Percentiles rank a stretch among this genome's conserved stretches.
Conservation (phyloP, 2,329 filamentous ascomycete genomes). For the Ophidiomyces ophidiicola region DNA sequence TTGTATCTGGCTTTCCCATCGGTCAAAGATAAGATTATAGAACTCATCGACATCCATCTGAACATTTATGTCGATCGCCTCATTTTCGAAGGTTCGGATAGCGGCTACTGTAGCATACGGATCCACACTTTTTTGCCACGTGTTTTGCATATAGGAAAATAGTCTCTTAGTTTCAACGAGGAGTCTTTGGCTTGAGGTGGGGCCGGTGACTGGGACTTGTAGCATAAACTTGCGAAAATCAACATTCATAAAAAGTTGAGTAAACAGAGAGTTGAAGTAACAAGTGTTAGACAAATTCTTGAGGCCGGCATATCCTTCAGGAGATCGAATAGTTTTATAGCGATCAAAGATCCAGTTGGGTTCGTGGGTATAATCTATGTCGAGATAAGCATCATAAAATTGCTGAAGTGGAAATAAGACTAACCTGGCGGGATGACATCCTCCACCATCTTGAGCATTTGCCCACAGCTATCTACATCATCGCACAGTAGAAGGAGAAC, state of each 20-base stretch:
- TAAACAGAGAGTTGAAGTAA: slow-evolving; percentile 89
- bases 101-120: slow-evolving; percentile 59
- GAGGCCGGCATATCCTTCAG: slow-evolving; percentile 78
- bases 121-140: slow-evolving; percentile 59
- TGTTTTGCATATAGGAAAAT: slow-evolving; percentile 78
- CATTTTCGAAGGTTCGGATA: slow-evolving; percentile 72
- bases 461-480: slow-evolving; percentile 37
- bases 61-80: slow-evolving; percentile 68
- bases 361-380: slow-evolving; percentile 49
- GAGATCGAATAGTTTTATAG: slow-evolving; percentile 55
- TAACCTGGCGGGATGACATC: slow-evolving; percentile 41
- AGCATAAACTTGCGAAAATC: slow-evolving; percentile 79
- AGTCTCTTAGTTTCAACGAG: slow-evolving; percentile 66
- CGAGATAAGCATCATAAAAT: slow-evolving; percentile 19
- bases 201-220: slow-evolving; percentile 45
- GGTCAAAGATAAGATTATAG: slow-evolving; percentile 84
- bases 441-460: slow-evolving; percentile 42
- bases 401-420: slow-evolving; percentile 24
- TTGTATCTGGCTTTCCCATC: slow-evolving; percentile 72
- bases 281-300: slow-evolving; percentile 90
- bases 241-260: slow-evolving; percentile 92
- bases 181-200: slow-evolving; percentile 49
- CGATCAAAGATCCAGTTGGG: slow-evolving; percentile 53
- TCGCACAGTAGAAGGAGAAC: slow-evolving; percentile 48
- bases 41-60: slow-evolving; percentile 99